Evolutionary conservation across 192 early-diverging fungal species (phyloP).

Genomic region (Coemansia sp.): DNA sequence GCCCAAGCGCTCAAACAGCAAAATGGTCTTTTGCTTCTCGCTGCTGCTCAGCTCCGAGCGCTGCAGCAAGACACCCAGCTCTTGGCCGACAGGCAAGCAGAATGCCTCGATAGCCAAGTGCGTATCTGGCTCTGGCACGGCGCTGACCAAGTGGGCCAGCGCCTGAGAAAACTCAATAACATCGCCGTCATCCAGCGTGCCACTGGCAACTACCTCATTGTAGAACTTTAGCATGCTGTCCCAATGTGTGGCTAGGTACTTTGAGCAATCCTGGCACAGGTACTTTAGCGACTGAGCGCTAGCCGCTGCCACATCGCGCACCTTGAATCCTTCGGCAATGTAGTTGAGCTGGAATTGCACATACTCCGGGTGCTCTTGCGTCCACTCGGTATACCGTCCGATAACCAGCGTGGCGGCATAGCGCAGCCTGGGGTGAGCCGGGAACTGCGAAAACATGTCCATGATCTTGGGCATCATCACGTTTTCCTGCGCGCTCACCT

Average conservation of each 20-base stretch:
- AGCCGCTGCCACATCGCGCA: constrained; percentile 80
- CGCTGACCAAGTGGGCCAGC: constrained; percentile 84
- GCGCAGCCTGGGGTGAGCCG: constrained; percentile 89
- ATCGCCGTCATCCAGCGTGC: constrained; percentile 69
- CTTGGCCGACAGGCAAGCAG: constrained; percentile 44
- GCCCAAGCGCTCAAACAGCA: constrained; percentile 50
- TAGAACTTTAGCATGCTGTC: constrained; percentile 84
- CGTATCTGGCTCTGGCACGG: constrained; percentile 61
- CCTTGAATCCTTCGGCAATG: constrained; percentile 88
- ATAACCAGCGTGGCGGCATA: constrained; percentile 97
- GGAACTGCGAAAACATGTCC: constrained; percentile 82
- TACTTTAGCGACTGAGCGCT: constrained; percentile 84
- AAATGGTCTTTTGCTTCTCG: constrained; percentile 15
- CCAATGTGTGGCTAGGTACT: constrained; percentile 76
- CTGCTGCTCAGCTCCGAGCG: constrained; percentile 18
- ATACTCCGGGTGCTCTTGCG: constrained; percentile 80
- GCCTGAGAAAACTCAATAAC: constrained; percentile 81
- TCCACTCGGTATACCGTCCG: constrained; percentile 95
- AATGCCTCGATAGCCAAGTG: constrained; percentile 45
- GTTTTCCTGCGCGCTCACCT: constrained; percentile 69
- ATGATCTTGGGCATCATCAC: constrained; percentile 88
- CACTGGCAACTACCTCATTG: constrained; percentile 60
- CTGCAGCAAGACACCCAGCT: constrained; percentile 41
- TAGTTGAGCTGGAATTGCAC: constrained; percentile 91
- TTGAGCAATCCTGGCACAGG: constrained; percentile 87